A percentile compares a stretch with the other conserved stretches of the same genome.
These are phyloP conservation scores for Phytophthora cactorum DNA, from an alignment of 352 stramenopile genomes.

Conservation along the genomic window DNA sequence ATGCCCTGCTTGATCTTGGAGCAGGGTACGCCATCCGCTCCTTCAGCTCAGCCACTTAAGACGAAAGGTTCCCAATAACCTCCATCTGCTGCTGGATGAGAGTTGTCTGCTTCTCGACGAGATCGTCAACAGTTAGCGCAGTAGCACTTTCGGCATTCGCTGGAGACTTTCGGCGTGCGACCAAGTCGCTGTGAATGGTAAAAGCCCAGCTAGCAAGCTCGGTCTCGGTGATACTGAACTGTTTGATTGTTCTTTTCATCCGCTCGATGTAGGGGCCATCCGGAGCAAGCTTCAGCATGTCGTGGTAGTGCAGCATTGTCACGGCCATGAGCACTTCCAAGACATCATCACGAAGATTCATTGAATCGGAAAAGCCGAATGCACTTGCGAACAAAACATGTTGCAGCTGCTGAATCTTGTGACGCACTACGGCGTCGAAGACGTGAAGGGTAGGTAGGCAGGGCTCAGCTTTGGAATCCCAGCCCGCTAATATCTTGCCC, in stretches of 20 bases:
- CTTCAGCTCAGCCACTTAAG: not conserved
- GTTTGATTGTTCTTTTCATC: not conserved
- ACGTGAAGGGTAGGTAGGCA: not conserved
- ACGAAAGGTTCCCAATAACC: not conserved
- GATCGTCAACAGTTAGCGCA: not conserved
- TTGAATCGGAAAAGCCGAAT: not conserved
- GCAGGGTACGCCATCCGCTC: not conserved
- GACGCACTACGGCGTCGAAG: not conserved
- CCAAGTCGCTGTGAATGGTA: not conserved
- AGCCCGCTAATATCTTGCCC: not conserved
- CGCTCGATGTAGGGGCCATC: not conserved
- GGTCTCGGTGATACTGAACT: not conserved
- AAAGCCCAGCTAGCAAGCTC: not conserved
- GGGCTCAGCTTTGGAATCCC: not conserved
- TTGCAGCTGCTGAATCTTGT: not conserved
- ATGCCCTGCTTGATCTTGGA: not conserved
- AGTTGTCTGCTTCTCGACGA: not conserved
- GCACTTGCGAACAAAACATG: not conserved
- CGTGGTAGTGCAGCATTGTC: not conserved
- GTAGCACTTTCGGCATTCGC: not conserved
- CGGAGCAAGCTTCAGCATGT: not conserved
- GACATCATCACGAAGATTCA: not conserved
- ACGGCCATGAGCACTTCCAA: not conserved
- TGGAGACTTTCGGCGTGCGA: not conserved
- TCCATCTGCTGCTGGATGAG: not conserved